Base-by-base conservation (phyloP, 345 rosid genomes). In the Eucalyptus pumila region DNA sequence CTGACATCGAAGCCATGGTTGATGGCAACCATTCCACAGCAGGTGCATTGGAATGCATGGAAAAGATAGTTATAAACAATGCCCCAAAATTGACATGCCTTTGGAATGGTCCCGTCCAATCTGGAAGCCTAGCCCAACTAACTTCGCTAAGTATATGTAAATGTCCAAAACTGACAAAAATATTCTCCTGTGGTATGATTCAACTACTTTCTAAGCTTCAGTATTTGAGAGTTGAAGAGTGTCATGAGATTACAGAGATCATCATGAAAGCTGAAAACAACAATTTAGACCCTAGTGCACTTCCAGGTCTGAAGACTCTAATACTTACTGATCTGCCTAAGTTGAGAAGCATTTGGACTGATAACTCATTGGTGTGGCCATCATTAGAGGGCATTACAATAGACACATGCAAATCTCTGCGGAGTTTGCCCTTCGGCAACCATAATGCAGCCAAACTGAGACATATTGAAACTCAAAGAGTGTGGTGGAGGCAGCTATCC, bases 291-390 rank as follows among this genome's bases (percentile, higher is more conserved):
- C 86, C 88, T 21, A 32, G 34, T 56, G 54, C 87, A 19, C 89
- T 92, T 48, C 87, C 90, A 4, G 62, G 58, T 54, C 83, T 93
- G 26, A 89, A 91, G 87, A 90, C 88, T 17, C 9, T 91, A 50
- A 67, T 47, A 86, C 91, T 93, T 62, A 34, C 5, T 34, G 89
- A 89, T 50, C 51, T 91, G 81, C 92, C 94, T 30, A 90, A 87
- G 44, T 80, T 93, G 54, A 86, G 76, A 87, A 88, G 83, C 69
- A 83, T 91, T 10, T 40, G 91, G 91, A 60, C 12, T 34, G 87
- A 88, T n/a, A 51, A 83, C 44, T 88, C 92, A 56, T 86, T 91
- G 76, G 21, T 76, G 48, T 93, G 93, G 90, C 86, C 91, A 1
- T 90, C 86, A 5, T 50, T 91, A 37, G 87, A 89, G 86, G 37